Evolutionary conservation across 108 stramenopile genomes (phyloP).

Genomic region (Phaeodactylum tricornutum): DNA sequence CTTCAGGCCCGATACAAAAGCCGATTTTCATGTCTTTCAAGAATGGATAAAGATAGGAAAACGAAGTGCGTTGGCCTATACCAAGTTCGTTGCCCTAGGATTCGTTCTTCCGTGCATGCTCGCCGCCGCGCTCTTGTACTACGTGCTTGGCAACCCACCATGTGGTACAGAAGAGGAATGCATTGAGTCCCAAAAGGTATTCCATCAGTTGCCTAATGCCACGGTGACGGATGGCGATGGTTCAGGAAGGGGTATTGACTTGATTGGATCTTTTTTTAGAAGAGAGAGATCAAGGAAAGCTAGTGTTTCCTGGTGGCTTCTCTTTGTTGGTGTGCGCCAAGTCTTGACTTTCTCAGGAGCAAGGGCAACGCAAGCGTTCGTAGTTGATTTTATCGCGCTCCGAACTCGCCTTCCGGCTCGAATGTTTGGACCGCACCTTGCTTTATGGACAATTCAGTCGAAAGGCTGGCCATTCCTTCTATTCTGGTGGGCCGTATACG

Average conservation of each 20-base stretch:
- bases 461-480: constrained; percentile 34
- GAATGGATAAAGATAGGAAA: too few relatives aligned
- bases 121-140: not conserved
- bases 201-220: not conserved
- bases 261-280: too few relatives aligned
- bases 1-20: too few relatives aligned
- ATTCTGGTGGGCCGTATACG: constrained; percentile 22
- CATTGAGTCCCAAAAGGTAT: too few relatives aligned
- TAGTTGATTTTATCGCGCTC: constrained; percentile 29
- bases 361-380: constrained; percentile 8
- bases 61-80: too few relatives aligned
- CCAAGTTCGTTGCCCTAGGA: too few relatives aligned
- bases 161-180: too few relatives aligned
- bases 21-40: too few relatives aligned
- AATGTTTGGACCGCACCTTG: constrained; percentile 17
- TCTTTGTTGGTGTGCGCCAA: constrained; percentile 23
- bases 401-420: constrained; percentile 8
- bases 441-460: constrained; percentile 36
- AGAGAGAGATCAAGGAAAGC: too few relatives aligned
- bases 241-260: not conserved
- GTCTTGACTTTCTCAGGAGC: constrained; percentile 16
- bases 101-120: not conserved
- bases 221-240: too few relatives aligned
- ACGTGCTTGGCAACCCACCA: not conserved
- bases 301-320: constrained; percentile 24